Evolutionary conservation across 2,329 filamentous ascomycete species (phyloP), one percentile per base, ranked within the genome.

Genomic region (Phialophora expanda): DNA sequence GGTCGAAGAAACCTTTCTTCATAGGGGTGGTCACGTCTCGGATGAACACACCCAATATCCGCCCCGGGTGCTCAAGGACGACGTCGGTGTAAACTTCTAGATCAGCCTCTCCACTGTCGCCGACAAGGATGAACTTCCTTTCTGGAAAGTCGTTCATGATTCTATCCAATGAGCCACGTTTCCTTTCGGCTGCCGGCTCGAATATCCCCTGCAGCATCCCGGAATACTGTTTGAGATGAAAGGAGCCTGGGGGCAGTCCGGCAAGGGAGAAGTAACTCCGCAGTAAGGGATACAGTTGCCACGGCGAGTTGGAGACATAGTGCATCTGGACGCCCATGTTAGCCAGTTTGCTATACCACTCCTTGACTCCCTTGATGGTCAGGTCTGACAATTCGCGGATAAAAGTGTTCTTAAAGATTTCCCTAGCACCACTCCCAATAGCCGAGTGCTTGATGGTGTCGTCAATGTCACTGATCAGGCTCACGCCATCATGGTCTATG

Each of bases 221-320:
- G 67, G 88, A 92, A 78, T 99, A 99, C 71, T 96, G 92, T 77
- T 99, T 99, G 71, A 99, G 78, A 75, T 99, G 96, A 71, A 98
- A 91, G 0, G 94, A 97, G 0, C 95, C 96, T 0, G 86, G 86
- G 0, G 95, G 95, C 1, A 99, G 81, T 1, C 90, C 90, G 6
- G 91, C 90, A 48, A 90, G 79, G 70, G 89, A 87, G 76, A 98
- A 96, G 76, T 90, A 99, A 61, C 87, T 92, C 4, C 91, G 90
- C 11, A 99, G 81, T 2, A 98, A 87, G 0, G 95, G 95, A 73
- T 92, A 99, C 6, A 99, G 84, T 76, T 99, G 96, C 96, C 96
- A 99, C 0, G 95, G 95, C 58, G 94, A 96, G 78, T 99, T 99
- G n/a, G 95, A 99, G 70, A 97, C 96, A 77, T 99, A 99, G 76